Evolutionary conservation across 2,329 filamentous ascomycete genomes (phyloP), one percentile per base, ranked within the genome.

Genomic region (Fusarium mexicanum): DNA sequence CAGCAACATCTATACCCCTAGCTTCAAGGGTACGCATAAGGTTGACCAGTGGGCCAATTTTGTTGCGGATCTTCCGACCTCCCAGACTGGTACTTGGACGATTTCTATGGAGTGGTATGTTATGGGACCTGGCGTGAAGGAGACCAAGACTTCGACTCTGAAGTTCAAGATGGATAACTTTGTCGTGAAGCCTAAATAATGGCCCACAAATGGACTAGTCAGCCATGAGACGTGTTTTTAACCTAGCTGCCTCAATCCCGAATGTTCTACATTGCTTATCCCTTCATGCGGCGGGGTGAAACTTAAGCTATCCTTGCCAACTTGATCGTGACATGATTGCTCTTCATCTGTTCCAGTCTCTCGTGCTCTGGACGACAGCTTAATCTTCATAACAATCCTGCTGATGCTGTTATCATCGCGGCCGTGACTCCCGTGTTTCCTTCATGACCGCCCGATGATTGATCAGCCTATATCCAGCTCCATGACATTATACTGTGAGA

Each of bases 71-170:
- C 24, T 66, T n/a, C 60, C 59, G 4, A 66, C 24, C 12, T 40
- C 40, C 8, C 60, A 64, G 40, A 64, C 60, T 47, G 59, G 63
- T 1, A 47, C 40, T 29, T 66, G 63, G 59, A 66, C 40, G 3
- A 46, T 66, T 40, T 64, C 59, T 5, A 55, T 64, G 47, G 59
- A 66, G 40, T 64, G 63, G 63, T 66, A 64, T 29, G n/a, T 29
- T 20, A 3, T 3, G 20, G 12, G 26, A 1, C 12, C 44, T 12
- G 16, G n/a, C 4, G 3, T 17, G 1, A 29, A 54, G 24, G 60
- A n/a, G 1, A 29, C 3, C 1, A 66, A 66, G 40, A 40, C 59
- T 22, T 47, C 60, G 4, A 64, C 20, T 1, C n/a, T 66, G 26
- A 64, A 24, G 35, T 10, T 66, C 11, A 66, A 66, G 47, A 44